A percentile compares a stretch with the other conserved stretches of the same genome.
Evolutionary conservation across 2,329 filamentous ascomycete genomes (phyloP).

Genomic region (Thielaviopsis musarum): DNA sequence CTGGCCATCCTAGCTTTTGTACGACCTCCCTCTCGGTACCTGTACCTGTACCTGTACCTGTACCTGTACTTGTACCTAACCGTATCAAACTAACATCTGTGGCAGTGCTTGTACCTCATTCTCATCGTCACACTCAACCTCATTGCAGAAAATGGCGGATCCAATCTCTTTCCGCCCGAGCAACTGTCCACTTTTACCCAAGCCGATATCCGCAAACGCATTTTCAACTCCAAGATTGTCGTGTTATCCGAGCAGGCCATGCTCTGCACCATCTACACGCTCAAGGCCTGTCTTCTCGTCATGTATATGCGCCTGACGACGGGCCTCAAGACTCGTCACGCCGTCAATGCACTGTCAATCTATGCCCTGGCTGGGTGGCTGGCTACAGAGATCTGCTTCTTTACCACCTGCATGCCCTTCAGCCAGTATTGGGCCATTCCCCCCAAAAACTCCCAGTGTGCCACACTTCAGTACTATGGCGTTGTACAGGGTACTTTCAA

Average conservation of each 20-base stretch:
- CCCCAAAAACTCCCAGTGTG: slow-evolving; percentile 35
- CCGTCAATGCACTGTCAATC: slow-evolving; percentile 29
- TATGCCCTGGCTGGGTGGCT: slow-evolving; percentile 33
- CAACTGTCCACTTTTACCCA: slow-evolving; percentile 7
- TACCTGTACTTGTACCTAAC: background rate
- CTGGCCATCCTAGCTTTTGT: slow-evolving; percentile 9
- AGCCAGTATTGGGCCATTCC: slow-evolving; percentile 40
- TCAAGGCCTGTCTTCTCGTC: slow-evolving; percentile 39
- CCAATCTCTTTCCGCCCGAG: slow-evolving; percentile 9
- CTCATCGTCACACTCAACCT: slow-evolving; percentile 16
- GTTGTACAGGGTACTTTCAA: slow-evolving; percentile 43
- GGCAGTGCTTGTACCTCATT: slow-evolving; percentile 25
- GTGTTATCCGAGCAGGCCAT: slow-evolving; percentile 46
- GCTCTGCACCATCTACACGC: slow-evolving; percentile 37
- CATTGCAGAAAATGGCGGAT: slow-evolving; percentile 8
- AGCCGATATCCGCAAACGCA: slow-evolving; percentile 22
- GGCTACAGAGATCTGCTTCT: slow-evolving; percentile 31
- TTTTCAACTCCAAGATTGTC: slow-evolving; percentile 43
- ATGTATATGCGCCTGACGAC: slow-evolving; percentile 27
- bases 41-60: background rate
- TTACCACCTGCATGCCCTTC: slow-evolving; percentile 38
- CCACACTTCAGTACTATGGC: slow-evolving; percentile 37
- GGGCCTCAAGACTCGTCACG: slow-evolving; percentile 28
- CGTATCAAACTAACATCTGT: background rate
- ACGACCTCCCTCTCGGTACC: background rate